Conservation (phyloP, 2,329 filamentous ascomycete genomes). For the Claviceps arundinis region DNA sequence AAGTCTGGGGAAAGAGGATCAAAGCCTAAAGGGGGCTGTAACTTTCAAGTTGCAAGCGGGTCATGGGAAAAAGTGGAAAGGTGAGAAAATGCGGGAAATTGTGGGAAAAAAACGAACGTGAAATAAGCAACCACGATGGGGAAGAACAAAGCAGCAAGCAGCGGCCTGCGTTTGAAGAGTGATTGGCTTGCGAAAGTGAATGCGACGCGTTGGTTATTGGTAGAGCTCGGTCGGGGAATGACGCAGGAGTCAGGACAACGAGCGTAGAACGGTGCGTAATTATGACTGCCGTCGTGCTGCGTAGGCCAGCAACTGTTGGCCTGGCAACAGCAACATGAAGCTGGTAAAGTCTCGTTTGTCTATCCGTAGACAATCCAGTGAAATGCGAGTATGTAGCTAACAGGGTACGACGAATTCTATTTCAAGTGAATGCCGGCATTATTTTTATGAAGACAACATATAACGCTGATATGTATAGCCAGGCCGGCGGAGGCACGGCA, state of each 20-base stretch:
- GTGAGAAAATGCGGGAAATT: background rate
- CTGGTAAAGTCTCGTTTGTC: too few species aligned
- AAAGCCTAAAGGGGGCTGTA: background rate
- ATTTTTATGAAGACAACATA: too few species aligned
- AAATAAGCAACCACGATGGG: background rate
- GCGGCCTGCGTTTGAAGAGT: background rate
- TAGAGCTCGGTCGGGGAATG: background rate
- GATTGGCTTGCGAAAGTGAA: background rate
- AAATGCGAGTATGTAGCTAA: too few species aligned
- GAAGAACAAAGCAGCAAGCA: background rate
- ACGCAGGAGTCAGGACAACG: background rate
- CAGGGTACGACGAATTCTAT: too few species aligned
- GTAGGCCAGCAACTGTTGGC: too few species aligned
- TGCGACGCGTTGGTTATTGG: conserved; percentile 1
- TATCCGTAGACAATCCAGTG: too few species aligned
- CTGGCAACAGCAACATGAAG: too few species aligned
- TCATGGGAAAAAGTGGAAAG: background rate
- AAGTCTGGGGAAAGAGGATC: background rate
- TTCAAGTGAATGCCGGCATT: too few species aligned
- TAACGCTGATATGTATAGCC: too few species aligned
- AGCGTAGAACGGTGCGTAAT: background rate
- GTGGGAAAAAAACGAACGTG: background rate
- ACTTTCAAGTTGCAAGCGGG: too few species aligned
- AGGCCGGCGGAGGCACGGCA: too few species aligned
- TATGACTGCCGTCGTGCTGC: too few species aligned